Base-by-base conservation (phyloP, 2,329 filamentous ascomycete species). In the Ascochyta fabae region DNA sequence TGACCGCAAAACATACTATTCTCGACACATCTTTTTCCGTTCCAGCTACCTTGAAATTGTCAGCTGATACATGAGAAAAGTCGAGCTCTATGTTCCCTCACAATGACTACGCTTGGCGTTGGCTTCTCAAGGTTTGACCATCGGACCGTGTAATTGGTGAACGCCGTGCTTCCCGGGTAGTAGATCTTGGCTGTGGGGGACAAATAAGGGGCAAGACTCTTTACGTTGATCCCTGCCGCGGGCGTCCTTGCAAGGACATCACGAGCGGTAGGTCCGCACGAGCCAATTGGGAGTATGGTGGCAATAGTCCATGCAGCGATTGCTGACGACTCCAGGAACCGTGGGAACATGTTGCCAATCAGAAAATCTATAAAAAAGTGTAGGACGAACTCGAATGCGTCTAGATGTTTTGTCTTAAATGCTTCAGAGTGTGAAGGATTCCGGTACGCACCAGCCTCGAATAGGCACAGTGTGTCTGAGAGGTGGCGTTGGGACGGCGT, bases 81-180 rank as follows among this genome's bases (percentile, higher is more conserved):
- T 29, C 12, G 10, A 9, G 9, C 13, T 29, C 27, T 29, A 29
- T 10, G 1, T 10, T 29, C 4, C 12, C 27, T 29, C 1, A 56
- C 56, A 6, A 68, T 59, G 1, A 67, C 62, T 3, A 67, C 44
- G 33, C 54, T 67, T 3, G 61, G 59, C 2, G 61, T 65, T 1
- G 66, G 66, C 2, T 56, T 39, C 19, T 65, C 55, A 15, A 68
- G 47, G 26, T 64, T 63, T 0, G 64, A 67, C 62, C 66, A 62
- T 1, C 57, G 57, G 23, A 64, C 53, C 4, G 62, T 62, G 19
- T 58, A 55, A 0, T 56, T 51, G 9, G 43, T 50, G 41, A 68
- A 68, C 27, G 52, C 45, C 1, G 47, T 39, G 23, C 51, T 61
- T 2, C 53, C 62, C 7, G 62, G 60, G 10, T 62, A 40, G 27